These are phyloP conservation scores for Babesia ovata DNA, from an alignment of 169 alveolate genomes.

Conservation along the genomic window DNA sequence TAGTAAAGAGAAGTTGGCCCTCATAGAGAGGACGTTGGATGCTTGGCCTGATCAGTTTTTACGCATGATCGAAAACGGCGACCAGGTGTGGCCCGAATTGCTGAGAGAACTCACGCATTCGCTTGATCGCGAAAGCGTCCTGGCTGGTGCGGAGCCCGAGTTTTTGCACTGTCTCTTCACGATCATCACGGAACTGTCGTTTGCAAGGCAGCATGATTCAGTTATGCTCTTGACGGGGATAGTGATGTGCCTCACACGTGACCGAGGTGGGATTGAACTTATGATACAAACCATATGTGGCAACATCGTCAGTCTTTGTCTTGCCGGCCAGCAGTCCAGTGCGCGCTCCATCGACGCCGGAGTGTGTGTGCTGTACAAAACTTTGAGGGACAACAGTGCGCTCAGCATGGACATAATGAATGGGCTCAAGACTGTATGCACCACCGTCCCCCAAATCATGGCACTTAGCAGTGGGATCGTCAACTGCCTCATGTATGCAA, in stretches of 20 bases:
- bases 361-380: slow-evolving; percentile 16
- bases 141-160: slow-evolving; percentile 17
- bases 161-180: slow-evolving; percentile 24
- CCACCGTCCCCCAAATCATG: slow-evolving; percentile 34
- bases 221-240: slow-evolving; percentile 28
- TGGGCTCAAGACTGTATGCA: slow-evolving; percentile 27
- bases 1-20: neutral
- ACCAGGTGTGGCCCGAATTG: slow-evolving; percentile 8
- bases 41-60: slow-evolving; percentile 31
- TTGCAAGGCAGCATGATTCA: slow-evolving; percentile 12
- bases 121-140: slow-evolving; percentile 13
- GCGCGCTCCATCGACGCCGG: slow-evolving; percentile 28
- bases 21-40: slow-evolving; percentile 10
- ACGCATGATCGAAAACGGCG: slow-evolving; percentile 1
- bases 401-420: slow-evolving; percentile 12
- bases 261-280: slow-evolving; percentile 18
- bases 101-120: slow-evolving; percentile 1
- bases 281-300: slow-evolving; percentile 34
- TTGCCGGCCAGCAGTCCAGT: slow-evolving; percentile 11
- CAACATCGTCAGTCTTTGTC: slow-evolving; percentile 30
- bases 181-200: slow-evolving; percentile 15
- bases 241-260: slow-evolving; percentile 14
- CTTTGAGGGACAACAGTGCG: slow-evolving; percentile 8
- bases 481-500: slow-evolving; percentile 11
- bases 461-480: slow-evolving; percentile 14